These are phyloP conservation scores for Aaosphaeria arxii DNA, from an alignment of 2,329 filamentous ascomycete genomes.

Conservation along the genomic window DNA sequence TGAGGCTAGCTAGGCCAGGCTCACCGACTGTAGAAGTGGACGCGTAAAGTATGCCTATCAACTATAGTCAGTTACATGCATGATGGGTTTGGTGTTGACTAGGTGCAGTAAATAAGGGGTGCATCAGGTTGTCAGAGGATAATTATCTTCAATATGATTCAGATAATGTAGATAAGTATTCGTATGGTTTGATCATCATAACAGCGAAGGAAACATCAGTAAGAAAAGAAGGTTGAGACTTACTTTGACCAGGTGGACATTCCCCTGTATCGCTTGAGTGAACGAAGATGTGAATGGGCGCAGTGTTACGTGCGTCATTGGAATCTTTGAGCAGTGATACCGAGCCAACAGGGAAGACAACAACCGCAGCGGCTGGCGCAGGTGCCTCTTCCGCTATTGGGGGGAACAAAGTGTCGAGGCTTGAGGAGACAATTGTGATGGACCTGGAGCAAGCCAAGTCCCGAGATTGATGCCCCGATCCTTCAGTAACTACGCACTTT, in stretches of 20 bases:
- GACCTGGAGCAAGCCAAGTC: conserved; percentile 51
- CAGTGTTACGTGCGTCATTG: conserved; percentile 20
- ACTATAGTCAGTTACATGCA: conserved; percentile 30
- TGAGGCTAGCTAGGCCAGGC: conserved; percentile 33
- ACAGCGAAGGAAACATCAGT: conserved; percentile 34
- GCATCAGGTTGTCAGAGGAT: conserved; percentile 86
- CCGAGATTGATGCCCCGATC: conserved; percentile 2
- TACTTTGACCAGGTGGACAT: conserved; percentile 85
- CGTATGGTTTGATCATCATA: conserved; percentile 76
- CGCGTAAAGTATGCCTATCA: conserved; percentile 58
- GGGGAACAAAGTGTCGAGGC: conserved; percentile 66
- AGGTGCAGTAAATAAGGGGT: neutral
- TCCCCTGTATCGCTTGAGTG: conserved; percentile 93
- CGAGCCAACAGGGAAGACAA: conserved; percentile 61
- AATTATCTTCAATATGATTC: conserved; percentile 82
- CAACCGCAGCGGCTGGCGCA: conserved; percentile 68
- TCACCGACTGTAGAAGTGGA: conserved; percentile 42
- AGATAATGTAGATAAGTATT: conserved; percentile 99
- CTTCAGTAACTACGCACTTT: conserved; percentile 51
- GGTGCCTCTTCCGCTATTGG: conserved; percentile 71
- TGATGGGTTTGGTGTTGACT: neutral
- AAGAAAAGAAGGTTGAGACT: conserved; percentile 48
- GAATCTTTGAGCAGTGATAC: conserved; percentile 41
- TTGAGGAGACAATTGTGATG: conserved; percentile 67
- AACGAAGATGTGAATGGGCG: conserved; percentile 61